Base-by-base conservation (phyloP, 192 early-diverging fungal genomes). In the Chytriomyces sp. region DNA sequence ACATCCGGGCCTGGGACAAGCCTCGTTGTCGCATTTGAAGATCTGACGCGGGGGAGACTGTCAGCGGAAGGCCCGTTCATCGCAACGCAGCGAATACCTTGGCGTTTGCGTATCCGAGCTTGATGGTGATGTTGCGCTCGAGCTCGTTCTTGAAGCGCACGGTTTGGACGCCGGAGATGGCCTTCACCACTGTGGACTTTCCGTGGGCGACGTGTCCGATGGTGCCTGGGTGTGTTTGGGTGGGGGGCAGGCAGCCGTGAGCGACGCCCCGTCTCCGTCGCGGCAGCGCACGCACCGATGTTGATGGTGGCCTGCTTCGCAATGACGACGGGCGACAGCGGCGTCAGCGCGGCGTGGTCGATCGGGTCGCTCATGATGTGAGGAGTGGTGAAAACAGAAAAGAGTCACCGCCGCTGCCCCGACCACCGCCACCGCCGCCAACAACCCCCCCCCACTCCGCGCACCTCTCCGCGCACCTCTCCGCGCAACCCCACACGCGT, bases 171-270 rank as follows among this genome's bases (percentile, higher is more conserved):
- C 95, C 95, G 37, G 96, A 98, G 73, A 98, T 96, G 40, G 97
- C 95, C 79, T 94, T 99, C 64, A 99, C 97, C 25, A 99, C 93
- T 25, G 96, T 98, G 25, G 95, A 98, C 87, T 99, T 99, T 81
- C 97, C 97, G 88, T 99, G 97, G 34, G 97, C 96, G 72, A 99
- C 97, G 82, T 99, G 97, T 49, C 97, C 97, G 81, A 99, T 99
- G 44, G 97, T 99, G 74, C 92, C 93, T 94, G 66, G 31, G 31
- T 7, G 33, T 38, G 33, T 34, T 28, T 14, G 14, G 36, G n/a
- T 26, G 49, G 52, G 4, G 55, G 33, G 56, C 28, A 28, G 26
- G 61, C 26, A 63, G 37, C 14, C 0, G 3, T 14, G 44, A 49
- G 44, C 17, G 44, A 49, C 2, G 44, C 17, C 17, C 10, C 17